phyloP scores from a whole-genome alignment of 257 asterid species.

The Parsonsia alboflavescens region DNA sequence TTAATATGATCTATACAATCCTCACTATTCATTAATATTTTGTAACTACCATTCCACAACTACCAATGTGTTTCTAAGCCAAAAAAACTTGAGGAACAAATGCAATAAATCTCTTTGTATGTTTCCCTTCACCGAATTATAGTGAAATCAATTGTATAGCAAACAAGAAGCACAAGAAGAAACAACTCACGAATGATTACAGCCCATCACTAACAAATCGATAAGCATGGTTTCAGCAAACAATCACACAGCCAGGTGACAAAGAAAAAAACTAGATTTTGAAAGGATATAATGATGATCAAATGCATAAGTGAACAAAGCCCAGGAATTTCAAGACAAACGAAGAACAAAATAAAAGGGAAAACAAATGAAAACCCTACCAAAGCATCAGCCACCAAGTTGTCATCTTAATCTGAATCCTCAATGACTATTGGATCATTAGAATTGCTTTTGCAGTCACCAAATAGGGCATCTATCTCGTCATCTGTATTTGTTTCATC shows the following conservation, averaged over 20 bases:
- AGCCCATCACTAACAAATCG: neutral
- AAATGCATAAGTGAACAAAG: neutral
- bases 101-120: neutral
- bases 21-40: neutral
- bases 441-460: conserved; percentile 55
- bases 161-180: neutral
- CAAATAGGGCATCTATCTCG: conserved; percentile 69
- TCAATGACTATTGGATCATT: conserved; percentile 61
- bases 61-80: neutral
- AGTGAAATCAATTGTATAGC: neutral
- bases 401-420: conserved; percentile 20
- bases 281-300: neutral
- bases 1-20: neutral
- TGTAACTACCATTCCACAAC: neutral
- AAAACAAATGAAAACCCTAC: conserved; percentile 36
- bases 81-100: neutral
- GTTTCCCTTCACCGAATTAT: neutral
- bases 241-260: neutral
- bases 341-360: neutral
- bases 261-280: neutral
- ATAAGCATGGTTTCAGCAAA: neutral
- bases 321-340: neutral
- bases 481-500: conserved; percentile 64
- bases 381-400: conserved; percentile 55
- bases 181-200: neutral